Evolutionary conservation across 805 yeast genomes (phyloP), one percentile per base, ranked within the genome.

Genomic region (Wickerhamomyces canadensis): DNA sequence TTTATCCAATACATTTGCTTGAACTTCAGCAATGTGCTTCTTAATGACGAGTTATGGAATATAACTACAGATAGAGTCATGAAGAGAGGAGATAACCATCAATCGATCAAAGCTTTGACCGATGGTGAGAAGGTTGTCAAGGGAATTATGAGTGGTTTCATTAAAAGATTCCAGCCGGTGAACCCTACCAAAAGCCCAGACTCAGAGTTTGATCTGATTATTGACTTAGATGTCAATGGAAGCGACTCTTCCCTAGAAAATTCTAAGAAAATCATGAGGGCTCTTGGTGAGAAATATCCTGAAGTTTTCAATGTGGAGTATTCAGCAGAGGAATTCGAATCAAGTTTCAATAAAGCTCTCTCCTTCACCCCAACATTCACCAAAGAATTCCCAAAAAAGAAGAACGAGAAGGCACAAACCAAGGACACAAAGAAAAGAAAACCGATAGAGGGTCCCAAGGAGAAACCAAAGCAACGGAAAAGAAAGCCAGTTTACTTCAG

Each of bases 71-170:
- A 64, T 0, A 68, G 97, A 38, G 82, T 91, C 0, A 34, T 67
- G 6, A 52, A 54, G 3, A 70, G 98, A 48, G 97, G 96, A 3
- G 88, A 88, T 52, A 81, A 84, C 45, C 98, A 93, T 56, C 96
- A 84, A 56, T 77, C 89, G 2, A 84, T 93, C 27, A 78, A 81
- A 45, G 68, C 66, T 5, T 56, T 52, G 0, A 51, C 60, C 4
- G 68, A 72, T 38, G 77, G 80, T 9, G 64, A 65, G 5, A 58
- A 60, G 14, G 65, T 69, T 35, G 78, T 84, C 0, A 59, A 65
- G 24, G 71, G 68, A 16, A 80, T 93, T 23, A 77, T 91, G 85
- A 63, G 64, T 22, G 87, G 89, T 0, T 89, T 91, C 51, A 64
- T 84, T 33, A 66, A 67, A 5, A 63, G 93, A 39, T 85, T 80